Conservation (phyloP, 2,329 filamentous ascomycete genomes). For the Monosporascus sp. region DNA sequence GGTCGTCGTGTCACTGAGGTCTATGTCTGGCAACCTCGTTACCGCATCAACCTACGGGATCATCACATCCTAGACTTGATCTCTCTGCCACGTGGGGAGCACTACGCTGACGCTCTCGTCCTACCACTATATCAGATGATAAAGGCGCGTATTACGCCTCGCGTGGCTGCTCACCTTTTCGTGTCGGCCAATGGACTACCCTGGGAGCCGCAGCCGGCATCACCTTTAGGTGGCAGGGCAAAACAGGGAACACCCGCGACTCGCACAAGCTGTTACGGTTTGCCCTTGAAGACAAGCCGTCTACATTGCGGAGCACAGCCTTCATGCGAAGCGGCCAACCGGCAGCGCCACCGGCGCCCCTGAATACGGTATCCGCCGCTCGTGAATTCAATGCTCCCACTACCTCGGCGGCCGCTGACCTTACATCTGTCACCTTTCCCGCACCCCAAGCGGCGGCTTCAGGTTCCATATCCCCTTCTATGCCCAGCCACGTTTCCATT, state of each 20-base stretch:
- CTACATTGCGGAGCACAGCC: conserved; percentile 20
- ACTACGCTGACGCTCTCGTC: not conserved
- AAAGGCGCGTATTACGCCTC: conserved; percentile 33
- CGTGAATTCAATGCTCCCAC: too few relatives aligned
- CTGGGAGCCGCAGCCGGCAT: conserved; percentile 33
- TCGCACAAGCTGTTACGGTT: conserved; percentile 44
- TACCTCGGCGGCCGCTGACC: not conserved
- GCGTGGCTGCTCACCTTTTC: conserved; percentile 20
- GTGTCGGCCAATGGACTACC: conserved; percentile 15
- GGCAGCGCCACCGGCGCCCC: not conserved
- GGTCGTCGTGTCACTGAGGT: too few relatives aligned
- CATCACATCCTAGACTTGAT: too few relatives aligned
- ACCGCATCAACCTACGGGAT: too few relatives aligned
- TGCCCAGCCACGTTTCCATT: not conserved
- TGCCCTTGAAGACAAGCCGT: conserved; percentile 26
- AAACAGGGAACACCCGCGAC: conserved; percentile 38
- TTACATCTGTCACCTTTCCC: not conserved
- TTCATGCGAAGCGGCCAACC: not conserved
- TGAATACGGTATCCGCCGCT: not conserved
- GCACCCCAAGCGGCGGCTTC: not conserved
- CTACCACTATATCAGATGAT: conserved; percentile 23
- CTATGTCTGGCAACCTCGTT: too few relatives aligned
- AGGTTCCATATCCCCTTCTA: not conserved
- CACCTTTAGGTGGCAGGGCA: conserved; percentile 35
- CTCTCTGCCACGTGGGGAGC: too few relatives aligned